Evolutionary conservation across 306 rosid species (phyloP).

Genomic region (Prunus armeniaca): DNA sequence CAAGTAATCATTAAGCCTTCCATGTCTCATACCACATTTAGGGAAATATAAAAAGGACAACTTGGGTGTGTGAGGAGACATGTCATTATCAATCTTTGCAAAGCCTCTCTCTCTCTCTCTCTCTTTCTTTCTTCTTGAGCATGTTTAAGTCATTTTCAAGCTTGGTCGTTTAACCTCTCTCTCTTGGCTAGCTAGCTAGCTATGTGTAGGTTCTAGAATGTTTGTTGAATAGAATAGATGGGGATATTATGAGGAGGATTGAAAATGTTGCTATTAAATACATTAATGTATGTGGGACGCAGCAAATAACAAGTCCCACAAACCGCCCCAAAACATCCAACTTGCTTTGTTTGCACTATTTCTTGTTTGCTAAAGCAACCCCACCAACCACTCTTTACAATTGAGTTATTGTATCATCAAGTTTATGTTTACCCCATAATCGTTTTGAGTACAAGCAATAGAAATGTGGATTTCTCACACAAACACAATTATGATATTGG

Average conservation of each 20-base stretch:
- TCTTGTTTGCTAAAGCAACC: slow-evolving; percentile 76
- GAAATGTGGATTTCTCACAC: fast-evolving
- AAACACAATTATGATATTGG: no score
- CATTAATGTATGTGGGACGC: slow-evolving; percentile 56
- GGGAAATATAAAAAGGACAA: slow-evolving; percentile 27
- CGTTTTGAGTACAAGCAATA: no score
- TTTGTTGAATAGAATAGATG: slow-evolving; percentile 13
- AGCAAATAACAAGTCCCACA: slow-evolving; percentile 64
- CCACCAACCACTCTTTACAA: slow-evolving; percentile 50
- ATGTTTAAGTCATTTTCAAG: slow-evolving; percentile 19
- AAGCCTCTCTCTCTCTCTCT: neutral
- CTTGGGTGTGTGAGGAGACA: slow-evolving; percentile 44
- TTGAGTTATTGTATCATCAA: neutral
- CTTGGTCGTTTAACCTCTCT: slow-evolving; percentile 9
- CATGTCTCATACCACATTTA: slow-evolving; percentile 28
- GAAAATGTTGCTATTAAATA: slow-evolving; percentile 29
- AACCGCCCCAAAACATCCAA: slow-evolving; percentile 73
- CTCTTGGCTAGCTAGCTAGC: no score
- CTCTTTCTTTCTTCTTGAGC: neutral
- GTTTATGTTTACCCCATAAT: no score
- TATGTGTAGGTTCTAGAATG: slow-evolving; percentile 37
- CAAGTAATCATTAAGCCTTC: slow-evolving; percentile 36
- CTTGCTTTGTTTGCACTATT: slow-evolving; percentile 75
- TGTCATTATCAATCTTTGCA: slow-evolving; percentile 41
- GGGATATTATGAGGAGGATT: slow-evolving; percentile 11